Conservation (phyloP, 257 asterid genomes). For the Thymus mandschuricus region DNA sequence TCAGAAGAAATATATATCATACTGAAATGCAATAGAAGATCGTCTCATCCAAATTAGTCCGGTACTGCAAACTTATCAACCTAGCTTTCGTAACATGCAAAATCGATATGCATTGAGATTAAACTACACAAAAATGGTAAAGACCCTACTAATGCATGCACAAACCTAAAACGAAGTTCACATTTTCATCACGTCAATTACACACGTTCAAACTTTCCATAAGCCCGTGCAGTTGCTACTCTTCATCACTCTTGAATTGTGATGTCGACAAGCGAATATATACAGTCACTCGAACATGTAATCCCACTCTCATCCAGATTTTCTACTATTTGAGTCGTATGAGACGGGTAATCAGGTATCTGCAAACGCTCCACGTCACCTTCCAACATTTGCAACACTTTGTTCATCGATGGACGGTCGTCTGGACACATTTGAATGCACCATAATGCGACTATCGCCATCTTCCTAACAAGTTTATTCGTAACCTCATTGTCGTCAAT, state of each 20-base stretch:
- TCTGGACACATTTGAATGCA: constrained; percentile 18
- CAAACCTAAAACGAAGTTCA: not conserved
- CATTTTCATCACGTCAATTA: not conserved
- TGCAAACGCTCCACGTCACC: not conserved
- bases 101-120: no score
- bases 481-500: not conserved
- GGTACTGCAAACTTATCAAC: no score
- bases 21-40: no score
- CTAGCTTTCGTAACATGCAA: no score
- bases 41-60: no score
- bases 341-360: not conserved
- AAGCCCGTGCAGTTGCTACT: not conserved
- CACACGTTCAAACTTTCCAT: not conserved
- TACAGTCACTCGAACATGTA: constrained; percentile 1
- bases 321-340: not conserved
- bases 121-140: no score
- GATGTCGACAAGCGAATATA: not conserved
- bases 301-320: not conserved
- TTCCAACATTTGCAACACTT: constrained; percentile 8
- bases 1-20: no score
- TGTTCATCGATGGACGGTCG: not conserved
- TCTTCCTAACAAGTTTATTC: not conserved
- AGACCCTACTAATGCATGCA: no score
- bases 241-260: not conserved
- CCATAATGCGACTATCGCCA: constrained; percentile 16